These are phyloP conservation scores for Phlebopus sp. DNA, from an alignment of 1,284 basidiomycete species.

Conservation along the genomic window DNA sequence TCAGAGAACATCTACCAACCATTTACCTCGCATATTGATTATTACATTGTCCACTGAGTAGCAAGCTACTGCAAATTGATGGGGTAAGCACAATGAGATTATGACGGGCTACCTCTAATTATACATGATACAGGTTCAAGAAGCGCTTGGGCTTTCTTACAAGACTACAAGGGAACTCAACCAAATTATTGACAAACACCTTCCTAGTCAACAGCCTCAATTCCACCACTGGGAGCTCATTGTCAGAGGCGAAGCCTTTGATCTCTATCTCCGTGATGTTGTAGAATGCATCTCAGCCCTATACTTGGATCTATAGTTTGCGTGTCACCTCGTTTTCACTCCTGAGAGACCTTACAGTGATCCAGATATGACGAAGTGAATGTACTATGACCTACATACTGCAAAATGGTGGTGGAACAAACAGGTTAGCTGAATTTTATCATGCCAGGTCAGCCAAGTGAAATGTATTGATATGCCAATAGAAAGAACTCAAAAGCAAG, in stretches of 20 bases:
- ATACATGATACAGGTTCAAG: too few relatives aligned
- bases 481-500: slow-evolving; percentile 14
- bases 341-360: slow-evolving; percentile 35
- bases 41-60: too few relatives aligned
- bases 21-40: too few relatives aligned
- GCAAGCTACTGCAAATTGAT: too few relatives aligned
- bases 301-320: slow-evolving; percentile 18
- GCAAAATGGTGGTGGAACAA: slow-evolving; percentile 40
- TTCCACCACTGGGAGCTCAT: slow-evolving; percentile 21
- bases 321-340: slow-evolving; percentile 19
- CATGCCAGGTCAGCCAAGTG: too few relatives aligned
- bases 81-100: too few relatives aligned
- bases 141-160: too few relatives aligned
- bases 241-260: slow-evolving; percentile 21
- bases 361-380: slow-evolving; percentile 10
- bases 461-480: slow-evolving; percentile 1
- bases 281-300: slow-evolving; percentile 29
- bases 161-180: too few relatives aligned
- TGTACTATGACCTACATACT: slow-evolving; percentile 37
- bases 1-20: too few relatives aligned
- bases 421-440: too few relatives aligned
- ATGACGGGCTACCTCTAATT: too few relatives aligned
- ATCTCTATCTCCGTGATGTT: slow-evolving; percentile 30
- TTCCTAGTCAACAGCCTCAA: slow-evolving; percentile 10
- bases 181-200: too few relatives aligned